Evolutionary conservation across 495 filamentous ascomycete genomes (phyloP), one percentile per base, ranked within the genome.

Genomic region (Penicillium waksmanii): DNA sequence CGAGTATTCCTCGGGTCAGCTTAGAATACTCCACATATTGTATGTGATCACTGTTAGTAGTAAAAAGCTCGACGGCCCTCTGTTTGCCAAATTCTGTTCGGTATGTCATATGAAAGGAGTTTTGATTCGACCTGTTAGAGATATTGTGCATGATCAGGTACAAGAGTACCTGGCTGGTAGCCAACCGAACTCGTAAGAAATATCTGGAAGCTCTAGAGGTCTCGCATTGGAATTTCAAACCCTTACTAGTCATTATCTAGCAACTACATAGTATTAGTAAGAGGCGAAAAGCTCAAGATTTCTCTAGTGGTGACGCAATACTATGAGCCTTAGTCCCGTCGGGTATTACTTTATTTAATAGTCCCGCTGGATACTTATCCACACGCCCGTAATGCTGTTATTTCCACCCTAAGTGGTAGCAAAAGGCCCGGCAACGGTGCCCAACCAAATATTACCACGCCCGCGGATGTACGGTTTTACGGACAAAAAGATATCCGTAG

Each of bases 401-500:
- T 38, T 38, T 38, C 36, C 36, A 38, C 36, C 15, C 11, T 5
- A n/a, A n/a, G 0, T 38, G 35, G 36, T 38, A 23, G 1, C 3
- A 23, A 23, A 3, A 6, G 5, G 12, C 7, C 11, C 36, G 0
- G 12, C 10, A 3, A n/a, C 2, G 36, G 36, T 38, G 36, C 12
- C 11, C 12, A 13, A 0, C 15, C 17, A 5, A 1, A 5, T 48
- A 48, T 33, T 47, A 42, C 53, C 53, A 47, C 42, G 15, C 1
- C 3, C 25, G 10, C 53, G 40, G 23, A 47, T 33, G 5, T 55
- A 55, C 42, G 53, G 42, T 7, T 6, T 34, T 55, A 55, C 40
- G 42, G 53, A 23, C 2, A 35, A 19, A 47, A 34, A 18, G 25
- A 13, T 27, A 25, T 8, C 18, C 46, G 23, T 5, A 2, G 7